Base-by-base conservation (phyloP, 495 filamentous ascomycete genomes). In the Lophiotrema nucula region DNA sequence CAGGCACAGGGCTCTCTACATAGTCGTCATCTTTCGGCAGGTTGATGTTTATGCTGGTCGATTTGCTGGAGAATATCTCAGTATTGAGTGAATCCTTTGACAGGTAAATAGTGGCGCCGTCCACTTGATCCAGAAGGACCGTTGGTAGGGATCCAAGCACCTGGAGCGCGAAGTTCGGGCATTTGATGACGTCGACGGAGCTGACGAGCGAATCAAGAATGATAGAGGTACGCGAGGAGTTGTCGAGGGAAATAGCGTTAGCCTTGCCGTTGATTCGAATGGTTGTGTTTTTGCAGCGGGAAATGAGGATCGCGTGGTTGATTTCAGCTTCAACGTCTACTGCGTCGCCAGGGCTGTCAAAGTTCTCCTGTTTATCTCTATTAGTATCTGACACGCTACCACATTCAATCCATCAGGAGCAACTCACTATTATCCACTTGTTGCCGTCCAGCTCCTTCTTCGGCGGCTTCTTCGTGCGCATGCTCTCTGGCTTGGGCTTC, bases 231-330 rank as follows among this genome's bases (percentile, higher is more conserved):
- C 87, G 84, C 19, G 74, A 83, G 60, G 86, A 92, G 75, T 96
- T 95, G 72, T 96, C 92, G 62, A 97, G 78, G 18, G 91, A 90
- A 58, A 99, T 86, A 12, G 92, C 90, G 72, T 97, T 99, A 28
- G 88, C 90, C 72, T 99, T 99, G 74, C 88, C 90, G 53, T 80
- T 83, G 63, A 99, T 76, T 62, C 91, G 87, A 66, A 99, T 82
- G 33, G 90, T 90, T n/a, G 86, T 87, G 70, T 92, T 89, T 73
- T 79, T 89, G 79, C 95, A 97, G 46, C 85, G 85, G 64, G 86
- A 85, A 72, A 99, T 92, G 65, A 97, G 85, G 62, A 99, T 85
- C 10, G 90, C 92, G 53, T 99, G 93, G 58, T 84, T 82, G 71
- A 93, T 86, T 41, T 81, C 75, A 5, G 88, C 91, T 37, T 88